Evolutionary conservation across 2,329 filamentous ascomycete species (phyloP), one percentile per base, ranked within the genome.

Genomic region (Atkinsonella hypoxylon): DNA sequence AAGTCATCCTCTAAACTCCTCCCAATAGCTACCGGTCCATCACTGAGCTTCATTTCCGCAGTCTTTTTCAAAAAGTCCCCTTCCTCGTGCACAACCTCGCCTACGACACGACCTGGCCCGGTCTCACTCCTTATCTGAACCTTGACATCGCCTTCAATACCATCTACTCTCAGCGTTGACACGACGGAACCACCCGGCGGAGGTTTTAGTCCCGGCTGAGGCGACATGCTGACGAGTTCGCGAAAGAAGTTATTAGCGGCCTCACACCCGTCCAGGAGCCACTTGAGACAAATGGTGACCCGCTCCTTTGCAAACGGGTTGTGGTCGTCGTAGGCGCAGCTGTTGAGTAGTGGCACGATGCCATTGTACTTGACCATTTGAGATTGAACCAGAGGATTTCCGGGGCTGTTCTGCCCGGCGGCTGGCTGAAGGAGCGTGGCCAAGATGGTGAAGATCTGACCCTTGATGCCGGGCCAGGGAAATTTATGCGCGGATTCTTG

Each of bases 251-350:
- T 75, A 55, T 85, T 84, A 15, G 87, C 87, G 51, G 83, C 83
- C 32, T 83, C 78, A 53, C 83, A 88, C 12, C 84, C 85, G 58
- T 87, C 84, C 68, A 87, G 78, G 6, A 87, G 73, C 77, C 82
- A 94, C 63, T 91, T 90, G n/a, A 94, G 75, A 57, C 87, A 90
- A 63, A 95, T 83, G 47, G 90, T 88, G 2, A 89, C 87, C 56
- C 90, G 87, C 66, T 97, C 91, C 60, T 91, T 88, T 55, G 95
- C 90, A 63, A 91, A 96, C 0, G 89, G 89, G 62, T 96, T 96
- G 68, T 95, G 82, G 58, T 91, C 89, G 62, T 97, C 91, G 63
- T 93, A 93, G 32, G 83, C 79, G 59, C 89, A 96, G 67, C 89
- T 95, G 61, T 89, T 89, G 15, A 96, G 78, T 18, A 97, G 77